Conservation (phyloP, 129 eudicot species). For the Flaveria robusta region DNA sequence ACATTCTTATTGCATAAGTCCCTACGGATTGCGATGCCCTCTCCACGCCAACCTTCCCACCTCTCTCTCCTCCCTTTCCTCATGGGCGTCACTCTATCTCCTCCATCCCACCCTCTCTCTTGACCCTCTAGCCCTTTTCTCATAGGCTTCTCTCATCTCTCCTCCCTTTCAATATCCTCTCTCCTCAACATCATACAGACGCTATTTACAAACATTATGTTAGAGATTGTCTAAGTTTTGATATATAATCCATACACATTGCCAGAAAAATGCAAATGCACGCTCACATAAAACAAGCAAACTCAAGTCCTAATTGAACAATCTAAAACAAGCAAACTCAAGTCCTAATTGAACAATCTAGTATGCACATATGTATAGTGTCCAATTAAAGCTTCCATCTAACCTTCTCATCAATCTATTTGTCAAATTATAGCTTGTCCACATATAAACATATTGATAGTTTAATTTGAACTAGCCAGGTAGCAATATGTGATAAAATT, state of each 20-base stretch:
- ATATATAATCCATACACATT: not conserved
- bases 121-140: too few species aligned
- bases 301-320: not conserved
- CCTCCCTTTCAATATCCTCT: too few species aligned
- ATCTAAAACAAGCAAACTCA: not conserved
- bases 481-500: not conserved
- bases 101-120: too few species aligned
- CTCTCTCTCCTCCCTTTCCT: too few species aligned
- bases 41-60: too few species aligned
- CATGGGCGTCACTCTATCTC: too few species aligned
- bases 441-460: not conserved
- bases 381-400: not conserved
- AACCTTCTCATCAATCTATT: not conserved
- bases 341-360: not conserved
- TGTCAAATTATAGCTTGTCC: not conserved
- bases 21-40: too few species aligned
- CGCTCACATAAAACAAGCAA: not conserved
- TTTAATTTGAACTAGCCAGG: not conserved
- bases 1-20: too few species aligned
- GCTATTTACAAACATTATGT: too few species aligned
- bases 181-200: too few species aligned
- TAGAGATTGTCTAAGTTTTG: too few species aligned
- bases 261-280: not conserved
- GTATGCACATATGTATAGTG: not conserved
- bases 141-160: too few species aligned